Percentiles rank a stretch among this genome's conserved stretches.
phyloP scores from a whole-genome alignment of 495 filamentous ascomycete species.

The Parathielavia appendiculata region DNA sequence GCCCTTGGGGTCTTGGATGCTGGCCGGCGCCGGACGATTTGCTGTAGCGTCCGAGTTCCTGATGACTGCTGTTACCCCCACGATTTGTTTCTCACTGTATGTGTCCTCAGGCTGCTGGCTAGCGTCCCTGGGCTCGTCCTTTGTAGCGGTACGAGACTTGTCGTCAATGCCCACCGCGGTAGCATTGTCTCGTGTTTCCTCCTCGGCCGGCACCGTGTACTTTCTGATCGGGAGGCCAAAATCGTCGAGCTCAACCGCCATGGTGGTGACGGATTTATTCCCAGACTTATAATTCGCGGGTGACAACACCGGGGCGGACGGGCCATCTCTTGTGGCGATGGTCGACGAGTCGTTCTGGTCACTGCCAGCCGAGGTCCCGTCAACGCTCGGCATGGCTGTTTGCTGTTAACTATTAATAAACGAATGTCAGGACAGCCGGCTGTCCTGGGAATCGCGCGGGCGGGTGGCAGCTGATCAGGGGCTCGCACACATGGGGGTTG shows the following conservation, averaged over 20 bases:
- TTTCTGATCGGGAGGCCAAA: constrained; percentile 52
- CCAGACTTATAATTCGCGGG: constrained; percentile 1
- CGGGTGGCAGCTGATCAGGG: not conserved
- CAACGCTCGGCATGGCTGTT: constrained; percentile 26
- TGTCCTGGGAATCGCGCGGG: not conserved
- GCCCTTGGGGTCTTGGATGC: constrained; percentile 38
- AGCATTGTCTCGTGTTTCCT: constrained; percentile 3
- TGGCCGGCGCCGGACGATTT: constrained; percentile 19
- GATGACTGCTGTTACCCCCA: not conserved
- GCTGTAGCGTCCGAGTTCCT: not conserved
- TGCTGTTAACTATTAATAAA: not conserved
- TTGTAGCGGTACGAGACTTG: not conserved
- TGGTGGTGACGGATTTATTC: constrained; percentile 15
- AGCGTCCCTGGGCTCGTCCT: not conserved
- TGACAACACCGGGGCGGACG: constrained; percentile 4
- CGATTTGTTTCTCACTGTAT: not conserved
- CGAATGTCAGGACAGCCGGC: not conserved
- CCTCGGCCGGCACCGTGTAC: constrained; percentile 16
- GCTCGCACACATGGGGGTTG: not conserved
- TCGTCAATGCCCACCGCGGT: constrained; percentile 1
- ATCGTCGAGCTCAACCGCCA: constrained; percentile 48
- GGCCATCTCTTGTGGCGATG: constrained; percentile 13
- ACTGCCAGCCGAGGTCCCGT: constrained; percentile 25
- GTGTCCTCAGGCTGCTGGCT: not conserved
- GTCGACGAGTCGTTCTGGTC: constrained; percentile 11